Evolutionary conservation across 257 asterid species (phyloP), one percentile per base, ranked within the genome.

Genomic region (Ilex aquifolium): DNA sequence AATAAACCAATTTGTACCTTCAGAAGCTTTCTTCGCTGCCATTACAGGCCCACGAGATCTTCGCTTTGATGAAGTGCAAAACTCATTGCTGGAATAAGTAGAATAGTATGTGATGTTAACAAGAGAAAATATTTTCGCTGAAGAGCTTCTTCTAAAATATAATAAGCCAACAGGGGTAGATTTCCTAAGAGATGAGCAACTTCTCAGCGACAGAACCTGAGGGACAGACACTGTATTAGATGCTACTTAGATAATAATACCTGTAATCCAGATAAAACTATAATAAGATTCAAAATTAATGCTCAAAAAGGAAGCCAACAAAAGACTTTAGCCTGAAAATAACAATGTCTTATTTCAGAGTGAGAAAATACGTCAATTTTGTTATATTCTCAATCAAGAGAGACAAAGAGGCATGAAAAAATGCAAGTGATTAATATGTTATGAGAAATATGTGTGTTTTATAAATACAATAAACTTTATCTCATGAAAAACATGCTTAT

Each of bases 121-220:
- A 65, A 82, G 83, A 65, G 88, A 74, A 46, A 81, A 71, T 56
- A 76, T 62, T 64, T 78, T 77, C 11, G 77, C 76, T 7, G 95
- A 86, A 27, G 90, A 77, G 69, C 86, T 79, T 71, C 83, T 76
- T 76, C 92, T 76, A 48, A 79, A 72, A 68, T 78, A 73, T 56
- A 75, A 75, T 62, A 83, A 69, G 70, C 87, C 77, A 72, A 77
- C 64, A 46, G 83, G 76, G 62, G 84, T 80, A 31, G 84, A 70
- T 72, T 67, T 78, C 80, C 95, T 72, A 67, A 84, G 68, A 55
- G 86, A 74, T 36, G 95, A 82, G 81, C 84, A 85, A 72, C 76
- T 77, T 74, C 69, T 81, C 81, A 88, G 80, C 59, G 85, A 79
- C 81, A 82, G 76, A 36, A 85, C 95, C 98, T 91, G 95, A 69